Base-by-base conservation (phyloP, 1,284 basidiomycete genomes). In the Irpex lacteus region DNA sequence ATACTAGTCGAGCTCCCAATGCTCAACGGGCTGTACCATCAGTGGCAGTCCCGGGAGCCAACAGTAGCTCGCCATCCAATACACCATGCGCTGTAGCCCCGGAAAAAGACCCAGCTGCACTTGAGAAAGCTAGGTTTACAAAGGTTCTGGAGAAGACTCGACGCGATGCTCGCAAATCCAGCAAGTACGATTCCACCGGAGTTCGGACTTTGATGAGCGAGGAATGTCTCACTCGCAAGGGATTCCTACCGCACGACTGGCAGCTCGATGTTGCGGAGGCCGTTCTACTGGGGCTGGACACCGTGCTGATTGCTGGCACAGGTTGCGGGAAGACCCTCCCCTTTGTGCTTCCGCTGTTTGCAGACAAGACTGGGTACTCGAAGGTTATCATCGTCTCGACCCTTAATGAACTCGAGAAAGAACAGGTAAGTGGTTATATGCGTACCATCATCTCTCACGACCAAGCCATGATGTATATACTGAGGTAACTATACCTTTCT, bases 251-350 rank as follows among this genome's bases (percentile, higher is more conserved):
- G 0, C 61, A 72, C 64, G 63, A 66, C 4, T 79, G 74, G 73
- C 78, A 80, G 64, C 63, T 78, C 0, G 75, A 80, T 64, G 67
- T 73, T 2, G 67, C 74, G 0, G 76, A 78, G 67, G 71, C 74
- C 1, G 49, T 78, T 8, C 58, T 76, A 0, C 68, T 78, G 0
- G 73, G 76, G 1, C 53, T 78, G 0, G 75, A 80, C 62, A 69
- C 63, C n/a, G 62, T 73, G 3, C 70, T 77, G 0, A 73, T 78
- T 56, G 74, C 76, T 2, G 73, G 72, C 6, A 77, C 75, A 3
- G 74, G 77, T 0, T 67, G 70, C 2, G 76, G 76, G 0, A 78
- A 79, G 64, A 79, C 77, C 0, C 70, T 77, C 21, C 75, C 77
- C 0, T 79, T 78, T 62, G 70, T 75, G 47, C 62, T 78, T 64